A percentile compares a stretch with the other conserved stretches of the same genome.
These are phyloP conservation scores for Hypholoma sublateritium DNA, from an alignment of 768 basidiomycete species.

Conservation along the genomic window DNA sequence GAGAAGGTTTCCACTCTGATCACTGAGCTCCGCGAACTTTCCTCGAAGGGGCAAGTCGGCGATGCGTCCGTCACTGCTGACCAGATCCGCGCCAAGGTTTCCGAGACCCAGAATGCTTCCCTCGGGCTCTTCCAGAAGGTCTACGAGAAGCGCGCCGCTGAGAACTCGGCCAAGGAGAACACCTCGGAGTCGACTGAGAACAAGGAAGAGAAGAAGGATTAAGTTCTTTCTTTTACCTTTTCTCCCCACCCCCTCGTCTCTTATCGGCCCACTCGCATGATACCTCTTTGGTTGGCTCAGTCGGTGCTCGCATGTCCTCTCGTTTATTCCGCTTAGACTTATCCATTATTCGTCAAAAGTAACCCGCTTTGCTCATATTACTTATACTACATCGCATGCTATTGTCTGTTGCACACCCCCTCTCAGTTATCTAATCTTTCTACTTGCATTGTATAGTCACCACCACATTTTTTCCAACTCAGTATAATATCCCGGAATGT, in stretches of 20 bases:
- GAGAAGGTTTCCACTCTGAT: slow-evolving; percentile 92
- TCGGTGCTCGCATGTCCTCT: slow-evolving; percentile 18
- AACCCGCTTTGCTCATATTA: slow-evolving; percentile 14
- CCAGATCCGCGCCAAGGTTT: slow-evolving; percentile 87
- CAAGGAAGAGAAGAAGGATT: slow-evolving; percentile 88
- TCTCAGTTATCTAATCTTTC: slow-evolving; percentile 7
- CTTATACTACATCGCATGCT: slow-evolving; percentile 3
- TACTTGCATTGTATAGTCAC: slow-evolving; percentile 10
- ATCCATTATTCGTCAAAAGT: slow-evolving; percentile 27
- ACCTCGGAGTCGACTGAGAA: slow-evolving; percentile 46
- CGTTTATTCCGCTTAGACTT: slow-evolving; percentile 24
- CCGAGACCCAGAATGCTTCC: slow-evolving; percentile 92
- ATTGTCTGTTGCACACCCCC: slow-evolving; percentile 9
- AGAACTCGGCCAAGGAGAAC: slow-evolving; percentile 40
- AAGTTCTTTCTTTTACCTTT: slow-evolving; percentile 27
- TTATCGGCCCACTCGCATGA: slow-evolving; percentile 10
- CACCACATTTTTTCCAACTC: not conserved
- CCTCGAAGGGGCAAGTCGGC: slow-evolving; percentile 85
- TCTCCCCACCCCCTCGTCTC: slow-evolving; percentile 6
- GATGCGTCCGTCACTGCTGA: slow-evolving; percentile 84
- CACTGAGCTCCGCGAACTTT: slow-evolving; percentile 83
- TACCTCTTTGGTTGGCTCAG: slow-evolving; percentile 1
- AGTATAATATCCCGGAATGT: not conserved
- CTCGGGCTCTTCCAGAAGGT: slow-evolving; percentile 98
- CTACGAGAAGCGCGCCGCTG: slow-evolving; percentile 88